Percentiles rank a stretch among this genome's conserved stretches.
phyloP scores from a whole-genome alignment of 331 rosid species.

The Rosa hybrid region DNA sequence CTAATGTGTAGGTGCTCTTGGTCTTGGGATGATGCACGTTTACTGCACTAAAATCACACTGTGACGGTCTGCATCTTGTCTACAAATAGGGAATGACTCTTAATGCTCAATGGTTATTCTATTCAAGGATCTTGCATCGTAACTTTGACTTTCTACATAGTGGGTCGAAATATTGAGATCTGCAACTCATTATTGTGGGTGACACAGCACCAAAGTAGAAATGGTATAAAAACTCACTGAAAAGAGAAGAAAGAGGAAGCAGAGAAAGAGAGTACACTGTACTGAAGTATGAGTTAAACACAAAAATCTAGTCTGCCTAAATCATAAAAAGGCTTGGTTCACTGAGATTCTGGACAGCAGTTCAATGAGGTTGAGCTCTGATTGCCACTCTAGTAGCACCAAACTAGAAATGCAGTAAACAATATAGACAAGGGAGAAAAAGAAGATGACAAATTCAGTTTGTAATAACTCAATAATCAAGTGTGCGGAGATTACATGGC shows the following conservation, averaged over 20 bases:
- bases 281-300: background rate
- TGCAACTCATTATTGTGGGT: background rate
- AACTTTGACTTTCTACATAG: background rate
- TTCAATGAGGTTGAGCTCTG: background rate
- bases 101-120: background rate
- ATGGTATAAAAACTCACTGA: background rate
- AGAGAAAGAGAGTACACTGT: background rate
- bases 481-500: background rate
- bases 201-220: background rate
- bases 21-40: background rate
- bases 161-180: background rate
- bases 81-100: background rate
- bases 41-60: background rate
- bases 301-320: background rate
- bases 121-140: background rate
- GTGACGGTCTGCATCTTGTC: background rate
- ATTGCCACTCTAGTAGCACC: background rate
- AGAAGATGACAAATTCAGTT: background rate
- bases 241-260: background rate
- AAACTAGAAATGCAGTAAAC: background rate
- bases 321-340: background rate
- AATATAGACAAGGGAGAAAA: background rate
- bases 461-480: background rate
- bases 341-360: background rate
- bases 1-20: background rate